Conservation (phyloP, 768 basidiomycete genomes). For the Leccinum disarticulatum region DNA sequence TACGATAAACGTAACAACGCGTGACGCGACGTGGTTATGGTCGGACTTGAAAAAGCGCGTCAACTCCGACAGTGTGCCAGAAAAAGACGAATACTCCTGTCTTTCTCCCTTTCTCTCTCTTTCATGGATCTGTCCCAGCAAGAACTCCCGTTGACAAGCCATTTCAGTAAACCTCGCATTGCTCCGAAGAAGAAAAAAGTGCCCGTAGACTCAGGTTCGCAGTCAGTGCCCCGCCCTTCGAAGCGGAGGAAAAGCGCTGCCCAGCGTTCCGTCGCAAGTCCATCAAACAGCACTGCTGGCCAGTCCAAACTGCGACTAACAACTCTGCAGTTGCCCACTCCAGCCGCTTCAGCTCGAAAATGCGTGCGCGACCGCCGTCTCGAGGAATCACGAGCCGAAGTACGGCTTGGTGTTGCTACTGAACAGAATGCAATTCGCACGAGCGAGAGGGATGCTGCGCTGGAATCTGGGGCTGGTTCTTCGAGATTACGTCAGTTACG, state of each 20-base stretch:
- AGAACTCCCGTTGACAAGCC: slow-evolving; percentile 32
- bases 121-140: slow-evolving; percentile 34
- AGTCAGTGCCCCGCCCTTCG: slow-evolving; percentile 8
- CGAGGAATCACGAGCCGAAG: not conserved
- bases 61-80: slow-evolving; percentile 34
- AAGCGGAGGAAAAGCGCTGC: slow-evolving; percentile 22
- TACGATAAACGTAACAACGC: not conserved
- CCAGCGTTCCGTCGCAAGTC: not conserved
- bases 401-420: not conserved
- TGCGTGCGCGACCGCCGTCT: slow-evolving; percentile 1
- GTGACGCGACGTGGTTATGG: slow-evolving; percentile 22
- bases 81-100: not conserved
- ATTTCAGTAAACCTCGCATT: slow-evolving; percentile 18
- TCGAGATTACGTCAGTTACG: not conserved
- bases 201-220: not conserved
- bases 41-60: slow-evolving; percentile 40
- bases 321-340: slow-evolving; percentile 25
- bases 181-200: slow-evolving; percentile 5
- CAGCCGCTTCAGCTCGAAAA: slow-evolving; percentile 21
- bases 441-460: slow-evolving; percentile 4
- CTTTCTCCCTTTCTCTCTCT: not conserved
- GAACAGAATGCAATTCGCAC: not conserved
- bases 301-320: slow-evolving; percentile 5
- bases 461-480: slow-evolving; percentile 1
- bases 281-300: not conserved